phyloP scores from a whole-genome alignment of 306 rosid genomes.

The Prunus kanzakura region DNA sequence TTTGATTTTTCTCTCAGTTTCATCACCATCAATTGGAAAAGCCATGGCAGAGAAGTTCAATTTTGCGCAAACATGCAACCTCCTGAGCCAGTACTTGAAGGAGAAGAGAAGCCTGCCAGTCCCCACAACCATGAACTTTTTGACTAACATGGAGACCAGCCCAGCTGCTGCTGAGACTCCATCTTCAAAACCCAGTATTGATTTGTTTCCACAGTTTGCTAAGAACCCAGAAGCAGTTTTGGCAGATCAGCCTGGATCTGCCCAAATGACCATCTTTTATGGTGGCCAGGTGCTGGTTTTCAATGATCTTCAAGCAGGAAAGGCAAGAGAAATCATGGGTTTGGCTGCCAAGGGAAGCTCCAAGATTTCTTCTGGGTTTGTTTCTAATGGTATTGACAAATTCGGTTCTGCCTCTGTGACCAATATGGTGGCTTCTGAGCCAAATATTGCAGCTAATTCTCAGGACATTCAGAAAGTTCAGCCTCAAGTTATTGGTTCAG shows the following conservation, averaged over 20 bases:
- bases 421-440: slow-evolving; percentile 12
- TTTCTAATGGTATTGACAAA: neutral
- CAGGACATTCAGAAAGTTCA: neutral
- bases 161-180: slow-evolving; percentile 18
- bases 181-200: slow-evolving; percentile 7
- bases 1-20: too few relatives aligned
- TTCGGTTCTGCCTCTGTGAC: neutral
- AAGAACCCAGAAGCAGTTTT: neutral
- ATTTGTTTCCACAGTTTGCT: slow-evolving; percentile 35
- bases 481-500: neutral
- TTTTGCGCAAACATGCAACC: slow-evolving; percentile 69
- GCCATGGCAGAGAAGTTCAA: slow-evolving; percentile 50
- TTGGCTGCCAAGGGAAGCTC: slow-evolving; percentile 58
- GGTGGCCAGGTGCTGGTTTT: slow-evolving; percentile 66
- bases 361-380: slow-evolving; percentile 6
- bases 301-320: slow-evolving; percentile 46
- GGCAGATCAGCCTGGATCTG: slow-evolving; percentile 23
- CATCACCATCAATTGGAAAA: neutral
- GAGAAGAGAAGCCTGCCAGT: slow-evolving; percentile 38
- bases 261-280: slow-evolving; percentile 71
- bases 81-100: slow-evolving; percentile 70
- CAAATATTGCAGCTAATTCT: slow-evolving; percentile 10
- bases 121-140: slow-evolving; percentile 36
- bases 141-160: slow-evolving; percentile 38
- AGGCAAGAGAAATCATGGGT: slow-evolving; percentile 69